Base-by-base conservation (phyloP, 2,329 filamentous ascomycete genomes). In the Nemania bipapillata region DNA sequence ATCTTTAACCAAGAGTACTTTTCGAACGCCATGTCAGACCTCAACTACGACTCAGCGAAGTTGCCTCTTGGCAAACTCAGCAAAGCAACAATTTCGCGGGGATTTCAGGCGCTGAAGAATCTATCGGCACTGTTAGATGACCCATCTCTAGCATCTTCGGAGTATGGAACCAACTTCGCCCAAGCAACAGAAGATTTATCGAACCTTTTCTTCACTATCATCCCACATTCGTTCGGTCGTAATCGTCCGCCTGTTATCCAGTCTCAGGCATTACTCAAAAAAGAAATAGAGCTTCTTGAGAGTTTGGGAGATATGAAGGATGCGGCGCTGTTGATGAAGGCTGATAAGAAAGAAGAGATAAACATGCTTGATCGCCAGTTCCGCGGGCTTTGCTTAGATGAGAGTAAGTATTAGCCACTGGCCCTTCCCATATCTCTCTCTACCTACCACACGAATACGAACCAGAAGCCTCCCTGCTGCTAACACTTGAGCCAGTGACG, bases 241-340 rank as follows among this genome's bases (percentile, higher is more conserved):
- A 87, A 87, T 52, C 85, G 90, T 0, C 92, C 93, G 0, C 91
- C 92, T 0, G 76, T 94, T 72, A 91, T 97, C 74, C 78, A 78
- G 37, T 81, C 81, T 45, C 77, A 86, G 22, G 72, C 73, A 1
- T 79, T 86, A 72, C 85, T 97, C 74, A 93, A 94, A 81, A 86
- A 82, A 74, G 93, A 97, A 80, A 86, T 95, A 73, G 91, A 92
- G 52, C 85, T 96, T 72, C 86, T 97, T 0, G 92, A 96, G 75
- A 92, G 89, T 69, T 82, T 97, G 77, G 90, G 89, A 1, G 92
- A 96, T 75, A 95, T 97, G 92, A 94, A 94, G 80, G 90, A 92
- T 68, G 90, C 92, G 1, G 87, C 89, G 24, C 86, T 90, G 28
- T 91, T 97, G 76, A 90, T 96, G 86, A 94, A 92, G 79, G 81